A percentile compares a stretch with the other conserved stretches of the same genome.
phyloP scores from a whole-genome alignment of 1,284 basidiomycete species.

The Coniophora puteana region DNA sequence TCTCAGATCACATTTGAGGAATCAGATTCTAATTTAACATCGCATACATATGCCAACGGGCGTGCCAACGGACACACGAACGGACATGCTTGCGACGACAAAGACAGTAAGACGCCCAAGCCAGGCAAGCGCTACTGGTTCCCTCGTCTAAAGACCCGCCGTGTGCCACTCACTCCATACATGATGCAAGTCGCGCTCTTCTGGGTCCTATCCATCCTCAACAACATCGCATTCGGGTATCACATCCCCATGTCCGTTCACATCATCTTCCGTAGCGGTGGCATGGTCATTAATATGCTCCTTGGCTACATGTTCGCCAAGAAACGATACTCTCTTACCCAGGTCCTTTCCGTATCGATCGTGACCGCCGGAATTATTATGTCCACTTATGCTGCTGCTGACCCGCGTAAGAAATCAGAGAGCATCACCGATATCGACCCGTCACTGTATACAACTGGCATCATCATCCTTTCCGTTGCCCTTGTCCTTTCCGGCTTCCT shows the following conservation, averaged over 20 bases:
- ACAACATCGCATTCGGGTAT: slow-evolving; percentile 89
- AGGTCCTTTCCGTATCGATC: slow-evolving; percentile 71
- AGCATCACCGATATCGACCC: slow-evolving; percentile 15
- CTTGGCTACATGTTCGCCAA: slow-evolving; percentile 64
- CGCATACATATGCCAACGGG: slow-evolving; percentile 1
- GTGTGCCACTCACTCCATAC: slow-evolving; percentile 76
- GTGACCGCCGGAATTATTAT: slow-evolving; percentile 83
- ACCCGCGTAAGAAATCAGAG: slow-evolving; percentile 20
- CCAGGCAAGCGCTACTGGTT: slow-evolving; percentile 7
- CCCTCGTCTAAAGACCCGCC: slow-evolving; percentile 53
- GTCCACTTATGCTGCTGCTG: slow-evolving; percentile 75
- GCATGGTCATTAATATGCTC: slow-evolving; percentile 78
- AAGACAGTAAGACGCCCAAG: not conserved
- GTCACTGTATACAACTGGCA: slow-evolving; percentile 65
- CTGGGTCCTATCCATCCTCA: slow-evolving; percentile 78
- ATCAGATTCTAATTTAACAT: slow-evolving; percentile 42
- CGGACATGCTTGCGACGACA: not conserved
- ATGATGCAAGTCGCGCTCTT: slow-evolving; percentile 82
- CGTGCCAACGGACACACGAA: slow-evolving; percentile 1
- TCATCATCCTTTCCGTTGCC: slow-evolving; percentile 71
- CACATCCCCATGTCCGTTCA: slow-evolving; percentile 89
- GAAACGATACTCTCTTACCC: slow-evolving; percentile 58
- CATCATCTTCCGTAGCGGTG: slow-evolving; percentile 92
- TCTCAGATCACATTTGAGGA: slow-evolving; percentile 46
- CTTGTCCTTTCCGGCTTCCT: slow-evolving; percentile 81